Evolutionary conservation across 176 grass and related monocot species (phyloP), one percentile per base, ranked within the genome.

Genomic region (Juncus effusus): DNA sequence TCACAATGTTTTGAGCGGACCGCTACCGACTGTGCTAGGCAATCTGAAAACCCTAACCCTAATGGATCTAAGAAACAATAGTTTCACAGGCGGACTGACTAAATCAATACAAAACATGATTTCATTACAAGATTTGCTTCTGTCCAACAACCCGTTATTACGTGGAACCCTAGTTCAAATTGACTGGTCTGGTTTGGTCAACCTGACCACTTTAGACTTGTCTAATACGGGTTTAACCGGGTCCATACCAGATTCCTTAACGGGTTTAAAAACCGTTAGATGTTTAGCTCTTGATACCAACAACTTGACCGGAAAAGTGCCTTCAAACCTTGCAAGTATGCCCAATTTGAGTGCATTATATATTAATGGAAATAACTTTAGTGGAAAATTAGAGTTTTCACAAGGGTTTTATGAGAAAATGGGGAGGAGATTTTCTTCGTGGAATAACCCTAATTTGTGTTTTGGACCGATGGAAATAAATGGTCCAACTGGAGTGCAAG

Each of bases 51-150:
- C 39, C 64, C 80, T 99, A 4, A 80, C 83, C 3, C 51, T 99
- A 10, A 72, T 99, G 7, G 95, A 99, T 75, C 83, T 99, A 59
- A 57, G 95, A 61, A 99, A 87, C 78, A 94, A 99, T 79, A 87
- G 66, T 78, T 55, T 94, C 16, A 84, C 81, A 4, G 81, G 85
- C 10, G 78, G 75, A 1, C 5, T 87, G 13, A 36, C 82, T 0
- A 41, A 7, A n/a, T 76, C 80, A 44, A 11, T 89, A 13, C 71
- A 63, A 12, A 53, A 42, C 4, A 78, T 99, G 81, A 38, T 51
- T 10, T 64, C 89, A 3, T 74, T 94, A 63, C 85, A 85, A 11
- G 95, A 94, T 70, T 65, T 99, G 69, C 80, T 99, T 61, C 83
- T 99, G 0, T 85, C 89, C 0, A 73, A 71, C 79, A 99, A 99